phyloP scores from a whole-genome alignment of 768 basidiomycete genomes.

The Tricholoma flavovirens region DNA sequence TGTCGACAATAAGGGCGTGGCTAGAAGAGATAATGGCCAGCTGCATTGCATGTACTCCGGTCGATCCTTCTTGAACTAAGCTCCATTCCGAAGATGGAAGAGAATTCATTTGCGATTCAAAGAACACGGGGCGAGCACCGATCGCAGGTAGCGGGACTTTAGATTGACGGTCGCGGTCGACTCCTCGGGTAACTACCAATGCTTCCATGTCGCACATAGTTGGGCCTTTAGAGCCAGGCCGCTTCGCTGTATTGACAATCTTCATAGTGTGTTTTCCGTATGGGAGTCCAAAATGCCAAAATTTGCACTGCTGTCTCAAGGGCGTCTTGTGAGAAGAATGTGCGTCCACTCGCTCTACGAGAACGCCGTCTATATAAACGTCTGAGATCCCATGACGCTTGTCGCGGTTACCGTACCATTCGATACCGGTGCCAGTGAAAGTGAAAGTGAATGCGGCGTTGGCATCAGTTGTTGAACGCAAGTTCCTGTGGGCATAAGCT shows the following conservation, averaged over 20 bases:
- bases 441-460: slow-evolving; percentile 49
- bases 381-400: slow-evolving; percentile 47
- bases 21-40: slow-evolving; percentile 59
- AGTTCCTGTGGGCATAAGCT: slow-evolving; percentile 43
- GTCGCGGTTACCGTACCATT: slow-evolving; percentile 68
- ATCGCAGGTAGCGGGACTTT: not conserved
- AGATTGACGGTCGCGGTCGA: slow-evolving; percentile 2
- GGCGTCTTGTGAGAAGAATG: slow-evolving; percentile 28
- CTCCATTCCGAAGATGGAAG: slow-evolving; percentile 38
- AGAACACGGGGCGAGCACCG: slow-evolving; percentile 2
- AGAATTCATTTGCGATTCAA: slow-evolving; percentile 4
- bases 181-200: slow-evolving; percentile 54
- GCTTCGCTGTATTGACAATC: slow-evolving; percentile 50
- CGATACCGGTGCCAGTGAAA: slow-evolving; percentile 71
- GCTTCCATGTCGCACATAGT: slow-evolving; percentile 55
- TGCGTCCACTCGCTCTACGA: slow-evolving; percentile 39
- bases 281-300: slow-evolving; percentile 50
- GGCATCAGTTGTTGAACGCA: slow-evolving; percentile 43
- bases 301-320: slow-evolving; percentile 56
- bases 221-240: slow-evolving; percentile 27
- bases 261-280: slow-evolving; percentile 54
- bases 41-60: slow-evolving; percentile 80
- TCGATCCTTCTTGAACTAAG: slow-evolving; percentile 57
- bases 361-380: slow-evolving; percentile 54
- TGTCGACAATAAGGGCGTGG: slow-evolving; percentile 73